Evolutionary conservation across 2,329 filamentous ascomycete species (phyloP), one percentile per base, ranked within the genome.

Genomic region (Diaporthe nobilis): DNA sequence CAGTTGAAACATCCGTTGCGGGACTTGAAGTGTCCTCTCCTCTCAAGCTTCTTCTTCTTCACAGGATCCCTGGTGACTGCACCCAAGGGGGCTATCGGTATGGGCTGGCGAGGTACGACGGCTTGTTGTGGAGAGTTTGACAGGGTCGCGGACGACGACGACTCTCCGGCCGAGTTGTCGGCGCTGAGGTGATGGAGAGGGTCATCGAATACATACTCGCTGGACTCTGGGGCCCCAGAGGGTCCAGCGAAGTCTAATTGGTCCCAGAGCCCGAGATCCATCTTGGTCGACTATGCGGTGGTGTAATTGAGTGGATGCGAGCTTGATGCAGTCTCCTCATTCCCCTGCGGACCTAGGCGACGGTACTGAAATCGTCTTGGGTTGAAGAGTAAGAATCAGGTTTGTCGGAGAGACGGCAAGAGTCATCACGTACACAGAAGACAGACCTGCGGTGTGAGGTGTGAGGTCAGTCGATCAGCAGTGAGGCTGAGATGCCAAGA

Each of bases 1-100:
- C 92, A 94, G 81, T 92, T 92, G 82, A 89, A 93, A 82, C 92
- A 93, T 12, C 92, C 92, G 22, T 89, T 86, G 34, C 92, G 87
- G 70, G 90, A 92, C 82, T 94, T 94, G 15, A 90, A 93, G 77
- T 93, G 92, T 0, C 92, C 91, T 77, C 90, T 87, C 73, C 92
- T 84, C 81, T 90, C 90, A 37, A 88, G 77, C 60, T 86, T 84
- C 78, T 85, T 85, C 79, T 82, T 86, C 8, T 57, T 71, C 17
- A 70, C 60, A 4, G 75, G 55, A 12, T 44, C 58, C 34, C 44
- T 63, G 13, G 34, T 12, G 47, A 68, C 13, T 15, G 65, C 12
- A n/a, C 20, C 10, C 22, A 39, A n/a, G 31, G 28, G 47, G 7
- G 31, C 31, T 25, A 68, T 68, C 15, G 57, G 42, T 12, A 72